phyloP scores from a whole-genome alignment of 208 protist species.

The Leishmania guyanensis region DNA sequence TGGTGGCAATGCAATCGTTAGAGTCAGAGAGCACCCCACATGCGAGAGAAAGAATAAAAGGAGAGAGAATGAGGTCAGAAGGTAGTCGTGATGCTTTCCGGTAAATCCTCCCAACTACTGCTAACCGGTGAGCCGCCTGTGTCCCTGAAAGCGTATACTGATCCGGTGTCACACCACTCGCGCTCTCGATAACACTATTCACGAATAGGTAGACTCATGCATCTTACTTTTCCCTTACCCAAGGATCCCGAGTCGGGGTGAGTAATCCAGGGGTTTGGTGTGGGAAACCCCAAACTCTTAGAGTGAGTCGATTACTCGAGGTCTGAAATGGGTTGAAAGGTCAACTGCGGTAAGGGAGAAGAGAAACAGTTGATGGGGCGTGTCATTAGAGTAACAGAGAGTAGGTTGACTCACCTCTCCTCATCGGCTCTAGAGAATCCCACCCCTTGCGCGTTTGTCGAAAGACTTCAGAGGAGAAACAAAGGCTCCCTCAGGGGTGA shows the following conservation, averaged over 20 bases:
- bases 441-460: background rate
- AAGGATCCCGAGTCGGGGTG: background rate
- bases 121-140: too few species aligned
- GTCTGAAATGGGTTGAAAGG: background rate
- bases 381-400: conserved; percentile 7
- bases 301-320: background rate
- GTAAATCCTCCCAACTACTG: background rate
- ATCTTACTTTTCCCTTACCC: background rate
- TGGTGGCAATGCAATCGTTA: background rate
- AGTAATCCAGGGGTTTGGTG: background rate
- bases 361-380: background rate
- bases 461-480: background rate
- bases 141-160: background rate
- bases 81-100: background rate
- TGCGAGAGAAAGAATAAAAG: conserved; percentile 13
- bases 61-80: background rate
- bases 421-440: too few species aligned
- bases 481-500: background rate
- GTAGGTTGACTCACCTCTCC: background rate
- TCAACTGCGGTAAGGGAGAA: background rate
- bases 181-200: background rate
- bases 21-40: background rate
- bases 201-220: background rate
- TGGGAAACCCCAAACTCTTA: background rate
- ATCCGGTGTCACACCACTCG: background rate